Evolutionary conservation across 2,329 filamentous ascomycete genomes (phyloP), one percentile per base, ranked within the genome.

Genomic region (Allantophomopsis cytisporea): DNA sequence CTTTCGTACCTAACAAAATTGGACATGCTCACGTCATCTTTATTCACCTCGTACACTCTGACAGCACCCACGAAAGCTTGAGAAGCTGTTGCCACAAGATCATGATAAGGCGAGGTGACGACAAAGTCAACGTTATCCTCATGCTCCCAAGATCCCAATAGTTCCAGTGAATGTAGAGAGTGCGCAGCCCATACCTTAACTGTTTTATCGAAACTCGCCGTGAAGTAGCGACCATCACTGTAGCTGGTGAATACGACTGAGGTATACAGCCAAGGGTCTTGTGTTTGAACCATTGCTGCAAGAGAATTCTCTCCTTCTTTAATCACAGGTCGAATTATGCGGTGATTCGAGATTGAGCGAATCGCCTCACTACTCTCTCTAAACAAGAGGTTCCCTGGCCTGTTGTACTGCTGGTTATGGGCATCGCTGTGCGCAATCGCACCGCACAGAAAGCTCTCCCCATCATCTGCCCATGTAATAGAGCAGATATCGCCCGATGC

Each of bases 371-470:
- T 12, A 8, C 23, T 28, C 10, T 12, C 23, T 28, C 23, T 12
- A 1, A 80, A 54, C 1, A 74, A 57, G 8, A 80, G 54, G 47
- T 80, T 80, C 1, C 76, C 75, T 0, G 71, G 67, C 46, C 73
- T 77, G 47, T 80, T 80, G 50, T 80, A 80, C 44, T 79, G 74
- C 49, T 78, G 73, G 41, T 79, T 80, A 33, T 75, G 70, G 0
- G 62, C 57, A 47, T 80, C 76, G 1, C 73, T 78, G 54, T 80
- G 75, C 1, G 70, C 69, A 0, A 73, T 76, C 0, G 75, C 73
- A 28, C 76, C 76, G 45, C 73, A 76, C n/a, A 80, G 50, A 38
- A 79, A 73, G 6, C 48, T 40, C n/a, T 62, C 51, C n/a, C 62
- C 51, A 15, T 68, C 50, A 0, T 69, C 69, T 0, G 71, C 59